These are phyloP conservation scores for Aspergillus sp. DNA, from an alignment of 2,329 filamentous ascomycete species.

Conservation along the genomic window DNA sequence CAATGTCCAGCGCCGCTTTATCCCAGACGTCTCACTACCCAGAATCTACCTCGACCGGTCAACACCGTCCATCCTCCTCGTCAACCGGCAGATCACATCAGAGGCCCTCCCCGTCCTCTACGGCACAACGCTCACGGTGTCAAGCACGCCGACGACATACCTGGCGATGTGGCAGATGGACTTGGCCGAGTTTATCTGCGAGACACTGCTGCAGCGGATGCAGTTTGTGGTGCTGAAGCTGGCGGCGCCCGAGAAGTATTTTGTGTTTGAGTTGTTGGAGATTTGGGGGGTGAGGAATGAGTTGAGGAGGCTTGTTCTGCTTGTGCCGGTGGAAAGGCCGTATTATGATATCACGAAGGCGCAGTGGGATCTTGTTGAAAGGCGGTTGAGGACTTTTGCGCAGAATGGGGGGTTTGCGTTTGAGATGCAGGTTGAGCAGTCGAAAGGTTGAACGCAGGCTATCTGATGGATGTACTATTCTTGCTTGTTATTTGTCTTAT, in stretches of 20 bases:
- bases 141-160: not conserved
- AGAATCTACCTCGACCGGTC: not conserved
- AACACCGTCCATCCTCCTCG: not conserved
- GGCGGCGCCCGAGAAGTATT: not conserved
- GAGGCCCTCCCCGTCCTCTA: not conserved
- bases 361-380: too few species aligned
- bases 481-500: too few species aligned
- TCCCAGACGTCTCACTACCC: not conserved
- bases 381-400: too few species aligned
- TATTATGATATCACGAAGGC: not conserved
- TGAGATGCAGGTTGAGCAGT: too few species aligned
- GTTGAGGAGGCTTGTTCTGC: not conserved
- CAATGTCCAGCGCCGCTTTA: too few species aligned
- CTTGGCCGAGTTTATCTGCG: not conserved
- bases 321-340: not conserved
- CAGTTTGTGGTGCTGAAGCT: not conserved
- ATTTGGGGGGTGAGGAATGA: not conserved
- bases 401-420: too few species aligned
- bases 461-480: too few species aligned
- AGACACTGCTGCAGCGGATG: constrained; percentile 2
- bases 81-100: not conserved
- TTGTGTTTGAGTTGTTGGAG: not conserved
- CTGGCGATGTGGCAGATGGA: not conserved
- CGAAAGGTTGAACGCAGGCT: too few species aligned
- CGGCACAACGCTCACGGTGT: not conserved